These are phyloP conservation scores for Chrysoporthe deuterocubensis DNA, from an alignment of 2,329 filamentous ascomycete genomes.

Conservation along the genomic window DNA sequence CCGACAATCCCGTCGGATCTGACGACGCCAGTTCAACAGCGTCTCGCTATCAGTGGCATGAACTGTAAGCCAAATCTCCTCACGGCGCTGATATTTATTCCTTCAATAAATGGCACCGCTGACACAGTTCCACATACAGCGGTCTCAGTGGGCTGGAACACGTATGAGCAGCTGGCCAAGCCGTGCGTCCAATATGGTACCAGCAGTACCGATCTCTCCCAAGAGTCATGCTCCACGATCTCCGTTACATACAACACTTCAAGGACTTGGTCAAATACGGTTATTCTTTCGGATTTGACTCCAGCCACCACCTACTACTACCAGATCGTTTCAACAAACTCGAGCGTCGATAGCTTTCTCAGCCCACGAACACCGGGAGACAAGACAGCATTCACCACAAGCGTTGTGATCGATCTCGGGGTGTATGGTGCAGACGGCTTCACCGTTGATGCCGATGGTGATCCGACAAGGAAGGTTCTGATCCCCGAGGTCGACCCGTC, in stretches of 20 bases:
- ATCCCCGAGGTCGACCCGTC: conserved; percentile 55
- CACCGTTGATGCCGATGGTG: conserved; percentile 45
- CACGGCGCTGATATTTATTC: not conserved
- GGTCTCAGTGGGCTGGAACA: conserved; percentile 30
- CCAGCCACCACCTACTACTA: conserved; percentile 65
- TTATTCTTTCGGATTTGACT: conserved; percentile 38
- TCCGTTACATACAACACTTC: conserved; percentile 29
- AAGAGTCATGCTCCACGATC: conserved; percentile 19
- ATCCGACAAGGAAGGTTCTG: conserved; percentile 50
- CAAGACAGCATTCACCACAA: conserved; percentile 55
- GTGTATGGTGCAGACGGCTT: conserved; percentile 58
- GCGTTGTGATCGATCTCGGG: conserved; percentile 58
- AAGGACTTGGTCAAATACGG: conserved; percentile 27
- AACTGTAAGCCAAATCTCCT: conserved; percentile 17
- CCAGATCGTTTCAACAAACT: conserved; percentile 61
- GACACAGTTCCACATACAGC: conserved; percentile 48
- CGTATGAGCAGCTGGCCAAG: conserved; percentile 19
- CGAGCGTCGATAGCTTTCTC: conserved; percentile 55
- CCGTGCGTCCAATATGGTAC: conserved; percentile 29
- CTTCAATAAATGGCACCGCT: conserved; percentile 39
- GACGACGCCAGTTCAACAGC: conserved; percentile 26
- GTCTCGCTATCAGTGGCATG: conserved; percentile 26
- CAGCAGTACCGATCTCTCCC: conserved; percentile 3
- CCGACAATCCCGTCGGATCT: conserved; percentile 26
- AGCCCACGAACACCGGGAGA: conserved; percentile 59